Evolutionary conservation across 306 rosid genomes (phyloP).

Genomic region (Castanospermum australe): DNA sequence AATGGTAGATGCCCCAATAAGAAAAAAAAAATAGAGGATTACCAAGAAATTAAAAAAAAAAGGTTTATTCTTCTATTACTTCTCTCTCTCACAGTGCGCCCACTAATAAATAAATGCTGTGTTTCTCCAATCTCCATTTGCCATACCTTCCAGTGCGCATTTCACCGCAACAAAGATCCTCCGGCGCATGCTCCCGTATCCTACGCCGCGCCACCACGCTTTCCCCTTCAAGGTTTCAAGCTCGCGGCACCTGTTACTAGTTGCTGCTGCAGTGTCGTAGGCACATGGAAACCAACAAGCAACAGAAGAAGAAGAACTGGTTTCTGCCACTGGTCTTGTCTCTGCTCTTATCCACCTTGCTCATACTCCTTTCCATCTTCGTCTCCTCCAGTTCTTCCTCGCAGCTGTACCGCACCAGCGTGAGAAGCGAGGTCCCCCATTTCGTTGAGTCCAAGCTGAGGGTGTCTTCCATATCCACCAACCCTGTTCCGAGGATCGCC

Average conservation of each 20-base stretch:
- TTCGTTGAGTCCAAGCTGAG: conserved; percentile 63
- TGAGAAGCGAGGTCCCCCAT: conserved; percentile 26
- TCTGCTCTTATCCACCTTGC: background rate
- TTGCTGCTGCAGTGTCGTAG: background rate
- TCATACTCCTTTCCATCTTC: conserved; percentile 2
- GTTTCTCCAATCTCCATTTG: background rate
- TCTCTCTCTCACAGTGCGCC: too few species aligned
- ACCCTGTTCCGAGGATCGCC: conserved; percentile 60
- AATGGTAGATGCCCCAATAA: too few species aligned
- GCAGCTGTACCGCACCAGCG: conserved; percentile 24
- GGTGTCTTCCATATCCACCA: conserved; percentile 25
- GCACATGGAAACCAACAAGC: conserved; percentile 7
- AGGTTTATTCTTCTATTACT: too few species aligned
- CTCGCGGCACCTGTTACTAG: too few species aligned
- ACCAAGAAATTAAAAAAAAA: too few species aligned
- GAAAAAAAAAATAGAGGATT: too few species aligned
- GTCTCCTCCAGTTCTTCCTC: background rate
- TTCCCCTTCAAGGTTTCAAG: background rate
- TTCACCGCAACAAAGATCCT: background rate
- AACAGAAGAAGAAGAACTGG: conserved; percentile 15
- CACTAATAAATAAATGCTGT: background rate
- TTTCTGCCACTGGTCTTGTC: conserved; percentile 11
- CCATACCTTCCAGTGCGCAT: background rate
- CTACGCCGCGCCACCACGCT: background rate
- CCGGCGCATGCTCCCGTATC: background rate